A percentile compares a stretch with the other conserved stretches of the same genome.
These are phyloP conservation scores for Thozetella sp. DNA, from an alignment of 495 filamentous ascomycete species.

Conservation along the genomic window DNA sequence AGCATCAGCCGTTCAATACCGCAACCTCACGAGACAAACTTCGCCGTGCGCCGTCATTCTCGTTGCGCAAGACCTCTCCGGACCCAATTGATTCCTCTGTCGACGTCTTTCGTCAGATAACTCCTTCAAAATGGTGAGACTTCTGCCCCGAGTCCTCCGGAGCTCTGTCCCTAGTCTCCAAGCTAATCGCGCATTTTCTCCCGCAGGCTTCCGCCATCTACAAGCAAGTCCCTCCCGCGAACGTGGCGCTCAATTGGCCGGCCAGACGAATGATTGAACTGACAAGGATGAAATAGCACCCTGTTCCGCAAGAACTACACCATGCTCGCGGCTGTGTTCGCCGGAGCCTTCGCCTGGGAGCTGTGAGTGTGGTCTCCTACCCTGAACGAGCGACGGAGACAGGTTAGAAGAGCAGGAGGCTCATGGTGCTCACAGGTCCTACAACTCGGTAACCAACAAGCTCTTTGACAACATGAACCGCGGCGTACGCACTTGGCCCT, in stretches of 20 bases:
- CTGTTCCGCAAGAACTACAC: constrained; percentile 83
- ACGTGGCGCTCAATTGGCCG: not conserved
- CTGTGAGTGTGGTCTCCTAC: constrained; percentile 80
- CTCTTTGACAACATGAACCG: constrained; percentile 89
- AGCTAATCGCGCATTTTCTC: constrained; percentile 29
- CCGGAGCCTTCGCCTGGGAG: constrained; percentile 86
- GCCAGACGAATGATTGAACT: constrained; percentile 19
- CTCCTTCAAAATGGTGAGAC: constrained; percentile 38
- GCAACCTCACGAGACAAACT: not conserved
- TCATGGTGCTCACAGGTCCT: constrained; percentile 58
- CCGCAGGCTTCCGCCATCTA: constrained; percentile 63
- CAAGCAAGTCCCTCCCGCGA: constrained; percentile 67
- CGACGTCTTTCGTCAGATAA: constrained; percentile 8
- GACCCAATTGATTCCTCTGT: constrained; percentile 18
- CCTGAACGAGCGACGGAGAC: not conserved
- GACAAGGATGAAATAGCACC: constrained; percentile 54
- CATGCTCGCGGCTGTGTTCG: constrained; percentile 86
- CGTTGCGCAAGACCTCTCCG: not conserved
- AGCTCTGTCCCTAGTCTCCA: constrained; percentile 3
- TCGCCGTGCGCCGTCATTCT: not conserved
- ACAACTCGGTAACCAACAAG: constrained; percentile 73
- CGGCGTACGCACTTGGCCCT: constrained; percentile 68
- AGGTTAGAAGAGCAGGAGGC: constrained; percentile 7
- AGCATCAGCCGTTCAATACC: not conserved
- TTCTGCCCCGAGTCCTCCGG: not conserved